Evolutionary conservation across 441 rosid genomes (phyloP).

Genomic region (Pelargonium fulgidum): DNA sequence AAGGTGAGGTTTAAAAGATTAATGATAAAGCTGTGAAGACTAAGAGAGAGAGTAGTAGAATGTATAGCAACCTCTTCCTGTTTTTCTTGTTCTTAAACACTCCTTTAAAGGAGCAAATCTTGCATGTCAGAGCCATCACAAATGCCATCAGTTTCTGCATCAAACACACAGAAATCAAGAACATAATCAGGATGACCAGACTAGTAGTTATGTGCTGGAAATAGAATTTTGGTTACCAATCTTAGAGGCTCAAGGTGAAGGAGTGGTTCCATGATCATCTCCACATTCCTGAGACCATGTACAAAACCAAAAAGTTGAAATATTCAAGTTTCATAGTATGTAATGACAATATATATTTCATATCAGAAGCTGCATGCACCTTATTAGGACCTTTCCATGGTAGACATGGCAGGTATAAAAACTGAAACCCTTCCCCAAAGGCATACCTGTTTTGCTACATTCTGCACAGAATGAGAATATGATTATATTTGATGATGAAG

Average conservation of each 20-base stretch:
- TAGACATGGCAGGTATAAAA: slow-evolving; percentile 56
- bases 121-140: slow-evolving; percentile 24
- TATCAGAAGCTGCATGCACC: slow-evolving; percentile 26
- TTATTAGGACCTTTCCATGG: slow-evolving; percentile 55
- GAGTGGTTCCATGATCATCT: slow-evolving; percentile 73
- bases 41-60: slow-evolving; percentile 21
- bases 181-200: neutral
- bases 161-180: neutral
- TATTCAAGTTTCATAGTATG: neutral
- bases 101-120: slow-evolving; percentile 23
- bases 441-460: slow-evolving; percentile 46
- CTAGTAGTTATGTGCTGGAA: neutral
- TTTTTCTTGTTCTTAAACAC: slow-evolving; percentile 20
- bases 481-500: neutral
- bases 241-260: slow-evolving; percentile 46
- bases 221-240: slow-evolving; percentile 32
- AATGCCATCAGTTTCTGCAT: slow-evolving; percentile 33
- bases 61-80: slow-evolving; percentile 15
- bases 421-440: slow-evolving; percentile 68
- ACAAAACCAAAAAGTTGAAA: neutral
- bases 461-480: slow-evolving; percentile 34
- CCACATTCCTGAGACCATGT: slow-evolving; percentile 46
- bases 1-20: slow-evolving; percentile 21
- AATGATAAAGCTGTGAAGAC: slow-evolving; percentile 24
- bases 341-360: too few relatives aligned